Conservation (phyloP, 768 basidiomycete species). For the Hypholoma sublateritium region DNA sequence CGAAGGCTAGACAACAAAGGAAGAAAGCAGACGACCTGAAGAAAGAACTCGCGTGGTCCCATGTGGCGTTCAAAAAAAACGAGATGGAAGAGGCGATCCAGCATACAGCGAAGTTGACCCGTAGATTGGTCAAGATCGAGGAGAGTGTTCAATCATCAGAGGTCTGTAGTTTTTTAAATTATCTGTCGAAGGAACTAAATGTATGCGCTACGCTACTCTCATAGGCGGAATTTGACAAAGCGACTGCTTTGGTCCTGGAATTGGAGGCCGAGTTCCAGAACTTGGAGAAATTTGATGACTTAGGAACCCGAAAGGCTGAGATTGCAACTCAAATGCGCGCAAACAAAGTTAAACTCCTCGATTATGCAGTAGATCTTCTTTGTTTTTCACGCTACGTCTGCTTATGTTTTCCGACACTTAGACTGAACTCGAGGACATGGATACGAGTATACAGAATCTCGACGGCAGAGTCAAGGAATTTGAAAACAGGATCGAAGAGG, state of each 20-base stretch:
- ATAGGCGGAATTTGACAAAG: conserved; percentile 30
- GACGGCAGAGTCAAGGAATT: conserved; percentile 50
- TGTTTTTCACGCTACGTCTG: not conserved
- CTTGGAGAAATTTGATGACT: conserved; percentile 32
- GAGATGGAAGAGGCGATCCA: conserved; percentile 43
- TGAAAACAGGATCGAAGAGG: conserved; percentile 32
- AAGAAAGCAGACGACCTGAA: conserved; percentile 68
- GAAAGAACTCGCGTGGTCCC: conserved; percentile 86
- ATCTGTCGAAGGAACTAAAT: not conserved
- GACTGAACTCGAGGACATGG: conserved; percentile 48
- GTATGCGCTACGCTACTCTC: not conserved
- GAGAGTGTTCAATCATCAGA: conserved; percentile 29
- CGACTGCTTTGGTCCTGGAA: conserved; percentile 28
- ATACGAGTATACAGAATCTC: conserved; percentile 44
- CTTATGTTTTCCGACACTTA: not conserved
- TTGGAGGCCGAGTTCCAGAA: conserved; percentile 29
- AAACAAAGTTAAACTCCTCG: conserved; percentile 43
- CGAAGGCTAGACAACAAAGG: conserved; percentile 70
- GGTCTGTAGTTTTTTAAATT: conserved; percentile 22
- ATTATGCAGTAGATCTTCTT: conserved; percentile 40
- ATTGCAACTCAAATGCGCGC: conserved; percentile 46
- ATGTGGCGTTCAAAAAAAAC: conserved; percentile 67
- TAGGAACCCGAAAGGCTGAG: conserved; percentile 39
- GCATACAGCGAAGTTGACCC: conserved; percentile 33
- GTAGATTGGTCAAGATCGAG: conserved; percentile 38